Percentiles rank a stretch among this genome's conserved stretches.
phyloP scores from a whole-genome alignment of 306 rosid species.

The Sechiopsis laciniata region DNA sequence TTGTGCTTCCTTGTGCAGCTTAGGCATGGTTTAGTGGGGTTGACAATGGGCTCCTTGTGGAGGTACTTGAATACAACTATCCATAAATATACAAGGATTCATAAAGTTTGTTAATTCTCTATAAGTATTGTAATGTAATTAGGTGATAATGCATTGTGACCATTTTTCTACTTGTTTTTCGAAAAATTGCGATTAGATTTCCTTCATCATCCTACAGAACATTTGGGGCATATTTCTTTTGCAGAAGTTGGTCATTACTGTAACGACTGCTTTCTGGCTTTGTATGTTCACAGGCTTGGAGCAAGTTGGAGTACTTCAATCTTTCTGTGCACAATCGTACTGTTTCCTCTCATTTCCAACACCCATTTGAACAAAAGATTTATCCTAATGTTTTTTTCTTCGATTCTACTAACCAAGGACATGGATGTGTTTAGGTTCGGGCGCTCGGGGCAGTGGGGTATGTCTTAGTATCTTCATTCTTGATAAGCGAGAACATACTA shows the following conservation, averaged over 20 bases:
- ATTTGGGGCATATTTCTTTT: neutral
- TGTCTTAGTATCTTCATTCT: conserved; percentile 71
- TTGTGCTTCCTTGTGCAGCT: conserved; percentile 57
- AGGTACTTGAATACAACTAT: conserved; percentile 45
- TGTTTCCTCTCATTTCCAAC: conserved; percentile 34
- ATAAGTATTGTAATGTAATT: neutral
- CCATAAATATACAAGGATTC: neutral
- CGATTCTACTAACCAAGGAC: neutral
- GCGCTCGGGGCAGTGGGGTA: conserved; percentile 80
- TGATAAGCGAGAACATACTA: conserved; percentile 87
- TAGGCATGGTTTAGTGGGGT: conserved; percentile 86
- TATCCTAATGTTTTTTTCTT: neutral
- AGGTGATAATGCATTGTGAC: neutral
- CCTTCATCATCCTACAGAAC: neutral
- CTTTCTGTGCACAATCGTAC: conserved; percentile 75
- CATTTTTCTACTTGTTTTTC: conserved; percentile 3
- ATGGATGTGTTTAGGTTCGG: conserved; percentile 51
- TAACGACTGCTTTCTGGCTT: neutral
- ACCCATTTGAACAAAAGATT: conserved; percentile 18
- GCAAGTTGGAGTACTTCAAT: conserved; percentile 74
- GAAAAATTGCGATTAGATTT: neutral
- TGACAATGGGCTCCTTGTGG: conserved; percentile 83
- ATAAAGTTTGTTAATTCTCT: neutral
- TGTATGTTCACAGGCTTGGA: conserved; percentile 50
- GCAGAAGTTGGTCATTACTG: neutral